phyloP scores from a whole-genome alignment of 1,139 yeast genomes.

The Geotrichum australiense region DNA sequence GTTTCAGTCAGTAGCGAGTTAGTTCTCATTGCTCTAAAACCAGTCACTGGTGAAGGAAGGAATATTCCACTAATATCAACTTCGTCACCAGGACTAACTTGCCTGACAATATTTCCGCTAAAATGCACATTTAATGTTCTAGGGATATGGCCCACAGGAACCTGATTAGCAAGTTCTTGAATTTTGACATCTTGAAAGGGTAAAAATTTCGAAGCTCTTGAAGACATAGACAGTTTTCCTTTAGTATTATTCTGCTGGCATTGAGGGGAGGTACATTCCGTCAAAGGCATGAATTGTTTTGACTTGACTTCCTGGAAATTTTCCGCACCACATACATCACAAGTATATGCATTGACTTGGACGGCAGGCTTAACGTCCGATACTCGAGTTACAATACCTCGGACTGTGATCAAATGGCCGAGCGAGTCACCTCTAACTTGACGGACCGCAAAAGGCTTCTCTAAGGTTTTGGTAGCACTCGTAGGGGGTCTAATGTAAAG shows the following conservation, averaged over 20 bases:
- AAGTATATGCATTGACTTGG: conserved; percentile 87
- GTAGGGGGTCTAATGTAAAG: conserved; percentile 80
- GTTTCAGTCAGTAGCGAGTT: conserved; percentile 86
- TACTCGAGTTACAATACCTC: conserved; percentile 93
- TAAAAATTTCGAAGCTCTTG: conserved; percentile 90
- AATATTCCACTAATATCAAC: conserved; percentile 90
- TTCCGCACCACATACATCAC: conserved; percentile 96
- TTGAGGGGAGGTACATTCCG: conserved; percentile 76
- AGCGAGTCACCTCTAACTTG: conserved; percentile 77
- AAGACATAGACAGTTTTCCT: conserved; percentile 87
- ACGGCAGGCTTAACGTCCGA: conserved; percentile 95
- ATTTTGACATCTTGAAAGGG: conserved; percentile 94
- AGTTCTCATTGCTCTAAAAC: conserved; percentile 84
- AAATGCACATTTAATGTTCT: conserved; percentile 77
- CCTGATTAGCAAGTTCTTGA: conserved; percentile 93
- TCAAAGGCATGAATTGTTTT: conserved; percentile 74
- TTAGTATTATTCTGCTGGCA: conserved; percentile 74
- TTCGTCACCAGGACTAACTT: conserved; percentile 88
- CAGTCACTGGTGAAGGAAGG: conserved; percentile 92
- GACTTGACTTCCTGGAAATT: conserved; percentile 91
- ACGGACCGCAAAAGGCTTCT: conserved; percentile 74
- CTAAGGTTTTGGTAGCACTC: conserved; percentile 34
- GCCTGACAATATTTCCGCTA: conserved; percentile 82
- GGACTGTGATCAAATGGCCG: conserved; percentile 80
- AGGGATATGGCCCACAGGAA: conserved; percentile 97